phyloP scores from a whole-genome alignment of 495 filamentous ascomycete genomes.

The Arthonia radiata region DNA sequence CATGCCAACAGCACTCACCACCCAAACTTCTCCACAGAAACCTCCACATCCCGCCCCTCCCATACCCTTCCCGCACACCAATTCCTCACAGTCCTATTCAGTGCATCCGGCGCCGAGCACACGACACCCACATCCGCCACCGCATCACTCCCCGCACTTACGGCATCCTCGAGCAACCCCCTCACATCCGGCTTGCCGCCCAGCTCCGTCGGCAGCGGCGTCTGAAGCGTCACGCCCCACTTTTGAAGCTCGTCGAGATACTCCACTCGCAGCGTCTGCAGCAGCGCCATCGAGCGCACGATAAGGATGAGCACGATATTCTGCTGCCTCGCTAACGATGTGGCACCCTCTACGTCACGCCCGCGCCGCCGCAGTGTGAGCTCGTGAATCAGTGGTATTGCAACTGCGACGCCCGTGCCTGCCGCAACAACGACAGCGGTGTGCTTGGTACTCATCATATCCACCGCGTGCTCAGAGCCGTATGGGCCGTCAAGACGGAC shows the following conservation, averaged over 20 bases:
- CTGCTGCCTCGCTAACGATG: too few species aligned
- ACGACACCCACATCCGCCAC: conserved; percentile 18
- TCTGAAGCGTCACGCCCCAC: conserved; percentile 20
- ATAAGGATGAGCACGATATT: conserved; percentile 33
- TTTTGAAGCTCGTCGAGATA: conserved; percentile 19
- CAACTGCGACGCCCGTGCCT: conserved; percentile 36
- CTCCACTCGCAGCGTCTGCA: conserved; percentile 23
- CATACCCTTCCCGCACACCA: conserved; percentile 20
- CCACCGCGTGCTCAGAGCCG: conserved; percentile 22
- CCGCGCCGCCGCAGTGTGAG: too few species aligned
- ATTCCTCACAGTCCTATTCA: conserved; percentile 27
- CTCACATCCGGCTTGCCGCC: conserved; percentile 27
- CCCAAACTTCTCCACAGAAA: conserved; percentile 25
- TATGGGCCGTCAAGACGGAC: conserved; percentile 33
- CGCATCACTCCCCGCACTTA: conserved; percentile 10
- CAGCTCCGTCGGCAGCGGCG: conserved; percentile 26
- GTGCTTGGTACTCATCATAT: conserved; percentile 17
- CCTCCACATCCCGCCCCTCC: conserved; percentile 14
- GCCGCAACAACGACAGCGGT: conserved; percentile 30
- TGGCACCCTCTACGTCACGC: too few species aligned
- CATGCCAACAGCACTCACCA: too few species aligned
- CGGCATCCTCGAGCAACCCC: conserved; percentile 12
- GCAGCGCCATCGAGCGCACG: conserved; percentile 22
- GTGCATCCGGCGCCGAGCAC: conserved; percentile 27
- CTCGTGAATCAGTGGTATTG: conserved; percentile 23